These are phyloP conservation scores for Malassezia slooffiae DNA, from an alignment of 1,284 basidiomycete genomes.

Conservation along the genomic window DNA sequence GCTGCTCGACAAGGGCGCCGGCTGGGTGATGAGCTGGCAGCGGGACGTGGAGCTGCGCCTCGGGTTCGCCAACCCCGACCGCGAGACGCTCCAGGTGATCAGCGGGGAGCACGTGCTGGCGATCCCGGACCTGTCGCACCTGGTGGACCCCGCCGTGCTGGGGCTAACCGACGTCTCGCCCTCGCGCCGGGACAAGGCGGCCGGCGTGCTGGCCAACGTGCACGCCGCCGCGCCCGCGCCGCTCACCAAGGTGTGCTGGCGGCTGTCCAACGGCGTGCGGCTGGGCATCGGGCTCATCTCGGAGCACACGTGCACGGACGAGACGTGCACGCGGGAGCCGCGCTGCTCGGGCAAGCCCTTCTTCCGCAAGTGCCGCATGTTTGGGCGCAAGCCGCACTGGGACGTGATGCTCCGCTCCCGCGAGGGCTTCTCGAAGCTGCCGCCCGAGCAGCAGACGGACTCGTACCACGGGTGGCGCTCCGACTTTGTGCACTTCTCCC, in stretches of 20 bases:
- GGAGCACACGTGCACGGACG: slow-evolving; percentile 71
- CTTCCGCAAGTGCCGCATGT: slow-evolving; percentile 68
- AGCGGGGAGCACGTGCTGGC: slow-evolving; percentile 55
- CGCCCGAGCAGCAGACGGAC: slow-evolving; percentile 51
- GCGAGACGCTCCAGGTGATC: slow-evolving; percentile 71
- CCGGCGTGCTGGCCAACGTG: background rate
- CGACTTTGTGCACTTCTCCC: slow-evolving; percentile 83
- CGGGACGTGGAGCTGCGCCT: slow-evolving; percentile 65
- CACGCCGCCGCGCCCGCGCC: slow-evolving; percentile 7
- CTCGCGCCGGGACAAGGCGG: background rate
- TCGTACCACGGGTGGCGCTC: slow-evolving; percentile 83
- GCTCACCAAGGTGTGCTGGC: slow-evolving; percentile 46
- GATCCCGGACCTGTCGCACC: slow-evolving; percentile 48
- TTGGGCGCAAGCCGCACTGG: slow-evolving; percentile 73
- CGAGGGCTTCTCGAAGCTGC: slow-evolving; percentile 47
- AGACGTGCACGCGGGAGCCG: slow-evolving; percentile 52
- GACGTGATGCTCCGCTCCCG: slow-evolving; percentile 58
- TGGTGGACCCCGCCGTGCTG: slow-evolving; percentile 50
- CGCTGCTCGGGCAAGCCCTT: slow-evolving; percentile 56
- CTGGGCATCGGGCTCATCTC: slow-evolving; percentile 77
- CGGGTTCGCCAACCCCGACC: slow-evolving; percentile 62
- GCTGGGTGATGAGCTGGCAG: slow-evolving; percentile 78
- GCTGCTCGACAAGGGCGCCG: slow-evolving; percentile 65
- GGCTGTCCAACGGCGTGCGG: slow-evolving; percentile 74
- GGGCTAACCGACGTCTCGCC: slow-evolving; percentile 30